Percentiles rank a stretch among this genome's conserved stretches.
These are phyloP conservation scores for Naumovozyma castellii DNA, from an alignment of 805 yeast species.

Conservation along the genomic window DNA sequence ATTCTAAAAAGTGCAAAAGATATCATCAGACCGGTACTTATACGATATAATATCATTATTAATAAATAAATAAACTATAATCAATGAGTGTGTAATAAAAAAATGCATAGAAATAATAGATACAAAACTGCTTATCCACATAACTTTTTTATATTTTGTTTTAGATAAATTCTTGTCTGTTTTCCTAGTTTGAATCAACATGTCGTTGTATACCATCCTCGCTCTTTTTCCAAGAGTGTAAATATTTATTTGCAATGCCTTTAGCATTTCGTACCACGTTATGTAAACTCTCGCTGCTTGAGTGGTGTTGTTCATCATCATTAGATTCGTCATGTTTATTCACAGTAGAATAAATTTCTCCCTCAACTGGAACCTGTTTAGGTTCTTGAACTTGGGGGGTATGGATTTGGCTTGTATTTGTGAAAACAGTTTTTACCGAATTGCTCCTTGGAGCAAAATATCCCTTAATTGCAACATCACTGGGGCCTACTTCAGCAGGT, in stretches of 20 bases:
- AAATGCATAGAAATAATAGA: neutral
- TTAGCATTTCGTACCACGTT: constrained; percentile 20
- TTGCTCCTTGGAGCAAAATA: constrained; percentile 28
- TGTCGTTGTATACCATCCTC: constrained; percentile 5
- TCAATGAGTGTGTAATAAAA: neutral
- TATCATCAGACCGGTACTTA: too few species aligned
- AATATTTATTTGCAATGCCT: constrained; percentile 17
- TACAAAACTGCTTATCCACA: neutral
- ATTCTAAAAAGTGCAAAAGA: too few species aligned
- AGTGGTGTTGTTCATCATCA: neutral
- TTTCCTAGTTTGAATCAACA: neutral
- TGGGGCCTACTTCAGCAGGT: constrained; percentile 16
- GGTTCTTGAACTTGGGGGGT: too few species aligned
- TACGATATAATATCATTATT: too few species aligned
- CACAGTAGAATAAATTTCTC: too few species aligned
- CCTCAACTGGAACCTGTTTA: too few species aligned
- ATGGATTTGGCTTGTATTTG: too few species aligned
- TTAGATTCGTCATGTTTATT: neutral
- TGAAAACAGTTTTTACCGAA: too few species aligned
- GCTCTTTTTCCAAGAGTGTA: constrained; percentile 19
- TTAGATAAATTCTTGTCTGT: neutral
- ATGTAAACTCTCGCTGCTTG: constrained; percentile 14
- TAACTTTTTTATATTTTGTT: neutral
- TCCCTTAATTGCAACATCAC: constrained; percentile 42
- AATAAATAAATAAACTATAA: neutral